Evolutionary conservation across 768 basidiomycete species (phyloP).

Genomic region (Tephrocybe sp.): DNA sequence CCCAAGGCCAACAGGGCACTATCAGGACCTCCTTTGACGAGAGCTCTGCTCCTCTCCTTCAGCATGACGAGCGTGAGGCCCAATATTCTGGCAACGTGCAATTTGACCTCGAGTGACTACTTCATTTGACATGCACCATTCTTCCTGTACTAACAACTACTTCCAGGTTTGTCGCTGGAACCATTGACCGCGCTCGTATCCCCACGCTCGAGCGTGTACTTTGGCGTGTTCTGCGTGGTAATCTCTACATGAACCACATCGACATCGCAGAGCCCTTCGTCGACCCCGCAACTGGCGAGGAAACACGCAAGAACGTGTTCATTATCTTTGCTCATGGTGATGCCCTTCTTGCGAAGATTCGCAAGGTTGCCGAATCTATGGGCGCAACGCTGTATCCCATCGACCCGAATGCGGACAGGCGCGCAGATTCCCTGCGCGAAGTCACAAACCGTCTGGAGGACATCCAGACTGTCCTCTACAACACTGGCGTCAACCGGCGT

Average conservation of each 20-base stretch:
- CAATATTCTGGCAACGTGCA: conserved; percentile 53
- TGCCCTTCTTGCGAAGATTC: conserved; percentile 90
- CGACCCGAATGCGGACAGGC: conserved; percentile 91
- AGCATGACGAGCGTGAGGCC: conserved; percentile 83
- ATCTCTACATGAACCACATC: conserved; percentile 98
- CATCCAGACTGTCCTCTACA: conserved; percentile 82
- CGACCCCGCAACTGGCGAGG: conserved; percentile 76
- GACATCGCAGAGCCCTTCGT: conserved; percentile 93
- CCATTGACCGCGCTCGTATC: conserved; percentile 88
- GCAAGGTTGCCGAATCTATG: conserved; percentile 99
- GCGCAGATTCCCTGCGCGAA: conserved; percentile 84
- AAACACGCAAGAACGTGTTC: conserved; percentile 97
- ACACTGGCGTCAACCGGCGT: conserved; percentile 81
- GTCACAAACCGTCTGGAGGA: conserved; percentile 90
- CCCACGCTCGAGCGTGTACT: conserved; percentile 95
- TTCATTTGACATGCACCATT: background rate
- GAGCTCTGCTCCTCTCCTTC: conserved; percentile 83
- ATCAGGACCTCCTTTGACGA: conserved; percentile 92
- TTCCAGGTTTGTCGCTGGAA: conserved; percentile 90
- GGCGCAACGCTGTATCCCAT: conserved; percentile 96
- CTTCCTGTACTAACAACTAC: background rate
- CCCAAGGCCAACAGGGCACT: conserved; percentile 72
- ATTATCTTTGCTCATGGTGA: conserved; percentile 99
- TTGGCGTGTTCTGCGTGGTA: conserved; percentile 96
- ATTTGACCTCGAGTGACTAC: conserved; percentile 84